phyloP scores from a whole-genome alignment of 2,329 filamentous ascomycete genomes.

The Tolypocladium cylindrosporum region DNA sequence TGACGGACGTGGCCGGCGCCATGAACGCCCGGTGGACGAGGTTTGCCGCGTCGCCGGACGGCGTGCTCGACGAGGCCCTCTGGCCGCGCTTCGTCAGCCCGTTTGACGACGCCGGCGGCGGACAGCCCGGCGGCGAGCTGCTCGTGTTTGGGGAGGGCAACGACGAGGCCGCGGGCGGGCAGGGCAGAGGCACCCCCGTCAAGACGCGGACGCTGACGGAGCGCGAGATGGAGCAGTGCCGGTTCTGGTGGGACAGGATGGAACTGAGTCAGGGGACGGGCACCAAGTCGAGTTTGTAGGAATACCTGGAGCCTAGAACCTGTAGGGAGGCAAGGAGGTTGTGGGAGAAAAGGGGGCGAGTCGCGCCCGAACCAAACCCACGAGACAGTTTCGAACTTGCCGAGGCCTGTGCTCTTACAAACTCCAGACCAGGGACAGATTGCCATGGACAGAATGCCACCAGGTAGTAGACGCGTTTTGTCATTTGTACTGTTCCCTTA shows the following conservation, averaged over 20 bases:
- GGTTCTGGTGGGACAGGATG: conserved; percentile 52
- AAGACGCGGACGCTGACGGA: conserved; percentile 29
- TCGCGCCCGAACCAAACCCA: not conserved
- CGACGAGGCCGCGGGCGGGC: conserved; percentile 36
- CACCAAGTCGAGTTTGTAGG: not conserved
- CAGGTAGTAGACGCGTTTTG: not conserved
- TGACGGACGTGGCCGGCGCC: conserved; percentile 24
- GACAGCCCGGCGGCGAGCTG: conserved; percentile 21
- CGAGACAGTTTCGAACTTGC: not conserved
- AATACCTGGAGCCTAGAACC: not conserved
- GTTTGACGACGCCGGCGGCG: conserved; percentile 14
- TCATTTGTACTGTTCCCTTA: not conserved
- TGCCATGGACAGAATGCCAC: not conserved
- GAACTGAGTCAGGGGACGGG: conserved; percentile 17
- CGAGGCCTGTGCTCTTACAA: not conserved
- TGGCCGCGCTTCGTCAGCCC: conserved; percentile 37
- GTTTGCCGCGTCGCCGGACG: conserved; percentile 20
- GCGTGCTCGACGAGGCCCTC: conserved; percentile 8
- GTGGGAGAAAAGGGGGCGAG: not conserved
- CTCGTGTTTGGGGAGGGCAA: conserved; percentile 52
- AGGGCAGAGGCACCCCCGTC: conserved; percentile 30
- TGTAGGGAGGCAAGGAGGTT: not conserved
- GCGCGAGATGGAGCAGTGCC: conserved; percentile 37
- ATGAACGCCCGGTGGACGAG: conserved; percentile 34
- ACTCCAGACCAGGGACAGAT: not conserved